phyloP scores from a whole-genome alignment of 164 flowering plant species.

The Buxus sempervirens region DNA sequence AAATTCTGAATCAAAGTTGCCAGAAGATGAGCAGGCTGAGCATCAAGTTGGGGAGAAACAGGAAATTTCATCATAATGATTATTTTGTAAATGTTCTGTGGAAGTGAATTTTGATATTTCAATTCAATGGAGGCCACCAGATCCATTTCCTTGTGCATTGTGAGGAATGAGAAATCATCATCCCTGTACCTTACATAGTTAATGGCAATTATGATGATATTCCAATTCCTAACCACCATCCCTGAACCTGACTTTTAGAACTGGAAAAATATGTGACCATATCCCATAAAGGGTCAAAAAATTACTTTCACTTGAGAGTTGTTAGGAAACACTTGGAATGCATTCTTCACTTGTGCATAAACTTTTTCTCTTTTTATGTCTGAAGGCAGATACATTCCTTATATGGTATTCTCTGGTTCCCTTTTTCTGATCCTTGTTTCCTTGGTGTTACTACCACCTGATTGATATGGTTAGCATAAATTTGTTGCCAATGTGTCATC shows the following conservation, averaged over 20 bases:
- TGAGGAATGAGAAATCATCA: background rate
- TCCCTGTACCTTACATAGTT: background rate
- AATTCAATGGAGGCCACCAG: background rate
- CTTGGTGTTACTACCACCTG: no score
- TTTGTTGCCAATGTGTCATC: no score
- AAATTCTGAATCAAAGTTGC: constrained; percentile 20
- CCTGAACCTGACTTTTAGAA: background rate
- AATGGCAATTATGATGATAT: background rate
- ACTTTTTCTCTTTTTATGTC: no score
- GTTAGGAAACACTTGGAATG: background rate
- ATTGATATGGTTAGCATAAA: no score
- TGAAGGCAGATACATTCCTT: background rate
- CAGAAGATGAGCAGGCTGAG: constrained; percentile 19
- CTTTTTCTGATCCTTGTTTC: no score
- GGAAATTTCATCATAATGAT: constrained; percentile 12
- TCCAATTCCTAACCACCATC: background rate
- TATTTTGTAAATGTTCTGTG: background rate
- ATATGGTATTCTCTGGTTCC: no score
- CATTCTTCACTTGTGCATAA: background rate
- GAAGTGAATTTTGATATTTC: background rate
- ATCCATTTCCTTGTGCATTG: background rate
- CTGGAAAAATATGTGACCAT: background rate
- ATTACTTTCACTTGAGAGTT: background rate
- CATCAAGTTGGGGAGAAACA: constrained; percentile 16
- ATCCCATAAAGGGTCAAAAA: background rate